Base-by-base conservation (phyloP, 1,139 yeast species). In the Saccharomyces hybrid region DNA sequence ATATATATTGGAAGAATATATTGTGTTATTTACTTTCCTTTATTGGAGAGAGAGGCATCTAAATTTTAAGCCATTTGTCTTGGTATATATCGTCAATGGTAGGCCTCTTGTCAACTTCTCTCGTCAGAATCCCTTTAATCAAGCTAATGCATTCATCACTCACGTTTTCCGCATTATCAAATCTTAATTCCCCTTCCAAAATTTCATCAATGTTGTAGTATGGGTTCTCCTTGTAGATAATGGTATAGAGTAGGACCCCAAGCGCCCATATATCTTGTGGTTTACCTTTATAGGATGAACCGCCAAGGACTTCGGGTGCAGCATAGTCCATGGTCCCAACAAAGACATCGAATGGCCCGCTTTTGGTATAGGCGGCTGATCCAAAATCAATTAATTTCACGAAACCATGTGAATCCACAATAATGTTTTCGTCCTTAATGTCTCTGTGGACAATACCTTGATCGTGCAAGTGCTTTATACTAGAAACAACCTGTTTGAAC, bases 221-320 rank as follows among this genome's bases (percentile, higher is more conserved):
- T 7, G 99, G 99, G 62, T 90, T 90, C 68, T 93, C 98, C 67
- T 90, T 89, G 75, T 86, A 93, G 14, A 91, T 77, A 67, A 93
- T 79, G 0, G 98, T 93, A 72, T 90, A 93, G 20, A 93, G 73
- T 56, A 93, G 74, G 23, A 93, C 87, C 1, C 99, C 99, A 65
- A 91, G 76, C 0, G 98, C 96, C 99, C 99, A 93, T 2, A 91
- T 84, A 70, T 93, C 99, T 69, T 93, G 99, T 0, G 96, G 93
- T 68, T 82, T 85, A 27, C 99, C 99, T 56, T 84, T 90, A 66
- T 93, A 93, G 38, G 93, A 87, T 58, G 84, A 85, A 6, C 98
- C 99, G 54, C 85, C 79, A 41, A 93, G 76, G 0, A 93, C 96
- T 70, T 93, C 99, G 0, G 99, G 99, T 0, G 98, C 95, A 0